These are phyloP conservation scores for Opeltia flavorubescens DNA, from an alignment of 495 filamentous ascomycete genomes.

Conservation along the genomic window DNA sequence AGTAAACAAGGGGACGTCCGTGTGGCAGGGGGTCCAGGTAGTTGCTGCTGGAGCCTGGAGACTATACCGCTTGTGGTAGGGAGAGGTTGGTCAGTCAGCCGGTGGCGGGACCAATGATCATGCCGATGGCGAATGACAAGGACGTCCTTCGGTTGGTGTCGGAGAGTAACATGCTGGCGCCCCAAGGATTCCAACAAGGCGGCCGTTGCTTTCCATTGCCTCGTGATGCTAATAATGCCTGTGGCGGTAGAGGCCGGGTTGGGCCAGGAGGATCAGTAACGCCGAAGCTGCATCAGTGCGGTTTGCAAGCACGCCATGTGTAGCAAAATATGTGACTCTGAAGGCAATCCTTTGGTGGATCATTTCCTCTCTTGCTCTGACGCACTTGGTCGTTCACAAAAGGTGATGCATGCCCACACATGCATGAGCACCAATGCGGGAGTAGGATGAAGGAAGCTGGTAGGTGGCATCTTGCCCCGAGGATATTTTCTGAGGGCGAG, in stretches of 20 bases:
- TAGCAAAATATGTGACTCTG: no score
- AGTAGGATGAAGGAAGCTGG: no score
- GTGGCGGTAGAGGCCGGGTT: background rate
- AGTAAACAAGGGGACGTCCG: background rate
- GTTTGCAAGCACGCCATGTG: no score
- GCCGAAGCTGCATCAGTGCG: background rate
- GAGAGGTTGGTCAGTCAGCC: constrained; percentile 2
- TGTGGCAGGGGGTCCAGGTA: background rate
- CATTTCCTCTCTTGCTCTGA: no score
- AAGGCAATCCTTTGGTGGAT: no score
- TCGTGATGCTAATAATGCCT: constrained; percentile 1
- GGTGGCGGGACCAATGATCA: background rate
- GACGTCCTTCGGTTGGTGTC: background rate
- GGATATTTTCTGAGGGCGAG: no score
- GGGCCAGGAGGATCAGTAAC: background rate
- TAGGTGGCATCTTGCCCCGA: no score
- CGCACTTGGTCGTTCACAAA: no score
- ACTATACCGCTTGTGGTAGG: no score
- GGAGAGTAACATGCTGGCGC: background rate
- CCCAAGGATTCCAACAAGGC: background rate
- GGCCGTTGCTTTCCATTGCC: background rate
- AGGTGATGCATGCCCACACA: no score
- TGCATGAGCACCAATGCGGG: no score
- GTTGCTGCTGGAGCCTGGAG: background rate
- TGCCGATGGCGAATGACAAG: background rate